Evolutionary conservation across 2,329 filamentous ascomycete species (phyloP), one percentile per base, ranked within the genome.

Genomic region (Dactylellina haptotyla): DNA sequence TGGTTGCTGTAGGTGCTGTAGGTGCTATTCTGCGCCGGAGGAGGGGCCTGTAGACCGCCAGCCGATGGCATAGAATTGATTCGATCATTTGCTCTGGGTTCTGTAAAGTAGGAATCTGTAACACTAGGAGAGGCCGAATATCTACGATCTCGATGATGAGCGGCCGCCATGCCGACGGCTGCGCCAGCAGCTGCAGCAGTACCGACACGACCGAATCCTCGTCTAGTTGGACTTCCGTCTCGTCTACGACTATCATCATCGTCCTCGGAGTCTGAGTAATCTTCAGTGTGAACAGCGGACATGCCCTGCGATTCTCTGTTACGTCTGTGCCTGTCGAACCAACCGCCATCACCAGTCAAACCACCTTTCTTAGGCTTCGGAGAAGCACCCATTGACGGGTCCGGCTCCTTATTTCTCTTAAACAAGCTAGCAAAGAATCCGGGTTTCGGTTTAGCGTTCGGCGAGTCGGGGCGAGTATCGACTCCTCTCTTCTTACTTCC

Each of bases 231-330:
- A 26, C 59, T 65, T 32, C 59, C 59, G 10, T 72, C 67, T 39
- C 67, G 51, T 18, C 59, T 51, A 41, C 67, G 48, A 18, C 37
- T 59, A 4, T 72, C 67, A 3, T 72, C 67, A 25, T 72, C 67
- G 18, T 64, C 59, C 4, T 72, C 67, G 14, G 67, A 72, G 1
- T 72, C 67, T 1, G 67, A 65, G 28, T 72, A 72, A 18, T 72
- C 67, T 18, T 72, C 67, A 2, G 67, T 72, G 2, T 72, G 59
- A 20, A 72, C 67, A 23, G 67, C 58, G n/a, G 67, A 72, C 67
- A 72, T 72, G 8, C 67, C 67, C n/a, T 43, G 48, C 2, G 59
- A 61, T 23, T 65, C 67, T 46, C 51, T 32, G 53, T 72, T 72
- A 26, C 67, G 59, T 43, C 54, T 57, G 28, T 57, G 67, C 32